phyloP scores from a whole-genome alignment of 306 rosid species.

The Corylus avellana region DNA sequence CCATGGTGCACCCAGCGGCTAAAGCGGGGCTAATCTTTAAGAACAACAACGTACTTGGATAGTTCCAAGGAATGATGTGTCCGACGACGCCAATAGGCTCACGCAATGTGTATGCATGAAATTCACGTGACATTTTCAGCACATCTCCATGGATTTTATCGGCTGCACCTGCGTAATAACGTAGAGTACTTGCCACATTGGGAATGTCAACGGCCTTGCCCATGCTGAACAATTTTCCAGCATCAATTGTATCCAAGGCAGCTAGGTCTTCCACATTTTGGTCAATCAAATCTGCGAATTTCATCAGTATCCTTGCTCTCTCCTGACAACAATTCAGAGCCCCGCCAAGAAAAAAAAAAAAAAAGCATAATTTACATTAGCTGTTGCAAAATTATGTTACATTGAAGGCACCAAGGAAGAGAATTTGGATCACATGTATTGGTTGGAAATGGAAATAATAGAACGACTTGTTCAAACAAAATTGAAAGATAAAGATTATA shows the following conservation, averaged over 20 bases:
- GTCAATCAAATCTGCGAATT: constrained; percentile 69
- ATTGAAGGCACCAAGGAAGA: no score
- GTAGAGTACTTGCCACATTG: constrained; percentile 27
- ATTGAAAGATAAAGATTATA: no score
- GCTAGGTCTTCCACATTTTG: constrained; percentile 66
- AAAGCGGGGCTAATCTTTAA: constrained; percentile 66
- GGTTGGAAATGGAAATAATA: no score
- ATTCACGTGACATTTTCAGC: constrained; percentile 43
- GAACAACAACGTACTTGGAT: constrained; percentile 54
- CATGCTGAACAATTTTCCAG: constrained; percentile 48
- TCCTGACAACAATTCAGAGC: constrained; percentile 38
- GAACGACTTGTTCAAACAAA: no score
- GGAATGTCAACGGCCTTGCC: constrained; percentile 63
- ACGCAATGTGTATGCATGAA: constrained; percentile 65
- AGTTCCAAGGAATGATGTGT: constrained; percentile 88
- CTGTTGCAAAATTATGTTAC: background rate
- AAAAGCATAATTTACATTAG: background rate
- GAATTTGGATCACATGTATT: no score
- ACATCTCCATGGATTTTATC: constrained; percentile 85
- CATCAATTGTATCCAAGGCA: constrained; percentile 69
- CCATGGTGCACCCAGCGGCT: constrained; percentile 90
- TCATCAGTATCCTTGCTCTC: constrained; percentile 58
- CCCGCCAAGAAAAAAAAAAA: background rate
- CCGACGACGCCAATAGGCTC: constrained; percentile 89
- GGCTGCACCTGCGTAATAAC: constrained; percentile 91